A percentile compares a stretch with the other conserved stretches of the same genome.
Evolutionary conservation across 208 protist genomes (phyloP).

Genomic region (Crithidia thermophila): DNA sequence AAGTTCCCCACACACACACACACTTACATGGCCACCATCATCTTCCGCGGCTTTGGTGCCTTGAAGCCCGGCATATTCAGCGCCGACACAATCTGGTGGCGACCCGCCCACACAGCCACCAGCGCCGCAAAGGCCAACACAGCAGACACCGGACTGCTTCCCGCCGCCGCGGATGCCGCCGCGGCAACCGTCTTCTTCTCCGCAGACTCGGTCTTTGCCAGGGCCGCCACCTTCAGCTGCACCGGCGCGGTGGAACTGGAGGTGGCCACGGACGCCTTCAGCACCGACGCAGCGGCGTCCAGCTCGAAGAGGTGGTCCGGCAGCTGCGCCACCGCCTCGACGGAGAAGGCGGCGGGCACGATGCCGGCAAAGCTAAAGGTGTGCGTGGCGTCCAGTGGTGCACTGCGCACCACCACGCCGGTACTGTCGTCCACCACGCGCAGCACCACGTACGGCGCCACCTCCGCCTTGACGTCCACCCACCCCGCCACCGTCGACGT

Average conservation of each 20-base stretch:
- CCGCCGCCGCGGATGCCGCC: not conserved
- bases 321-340: constrained; percentile 53
- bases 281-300: constrained; percentile 39
- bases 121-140: constrained; percentile 31
- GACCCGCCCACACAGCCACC: constrained; percentile 33
- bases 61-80: constrained; percentile 43
- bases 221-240: constrained; percentile 43
- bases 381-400: constrained; percentile 53
- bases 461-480: constrained; percentile 42
- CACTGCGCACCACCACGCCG: constrained; percentile 58
- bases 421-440: constrained; percentile 58
- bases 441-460: constrained; percentile 58
- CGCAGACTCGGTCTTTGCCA: constrained; percentile 12
- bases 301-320: constrained; percentile 42
- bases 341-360: constrained; percentile 32
- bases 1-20: not conserved
- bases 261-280: constrained; percentile 33
- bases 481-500: constrained; percentile 56
- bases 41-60: constrained; percentile 45
- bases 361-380: constrained; percentile 71
- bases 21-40: constrained; percentile 41
- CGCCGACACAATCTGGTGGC: constrained; percentile 36
- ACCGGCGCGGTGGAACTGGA: constrained; percentile 12
- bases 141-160: constrained; percentile 31
- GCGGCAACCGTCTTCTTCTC: no score